Evolutionary conservation across 176 grass and related monocot species (phyloP), one percentile per base, ranked within the genome.

Genomic region (Paspalum vaginatum): DNA sequence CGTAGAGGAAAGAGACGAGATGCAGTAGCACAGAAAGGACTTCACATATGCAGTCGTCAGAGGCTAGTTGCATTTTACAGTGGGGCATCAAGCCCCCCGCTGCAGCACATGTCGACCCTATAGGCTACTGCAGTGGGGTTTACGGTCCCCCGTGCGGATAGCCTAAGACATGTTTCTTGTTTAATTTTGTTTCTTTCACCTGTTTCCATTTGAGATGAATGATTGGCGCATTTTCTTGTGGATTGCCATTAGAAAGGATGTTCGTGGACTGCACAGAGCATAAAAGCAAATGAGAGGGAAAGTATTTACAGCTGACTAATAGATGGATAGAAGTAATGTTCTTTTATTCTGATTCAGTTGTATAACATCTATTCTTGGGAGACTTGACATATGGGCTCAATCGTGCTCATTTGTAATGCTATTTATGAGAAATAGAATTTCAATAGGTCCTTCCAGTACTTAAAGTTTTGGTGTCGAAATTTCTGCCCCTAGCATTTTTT

Each of bases 401-500:
- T 78, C 49, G 44, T 72, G 44, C 7, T 63, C 2, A 57, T 78
- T 2, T 70, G 14, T 61, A 26, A 16, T 61, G 26, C 52, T 60
- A 50, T 85, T 52, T 26, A 20, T 77, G 43, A 20, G 15, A 78
- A 61, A 32, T 12, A n/a, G 49, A 63, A 70, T 13, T 70, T 60
- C 8, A 25, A 22, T 69, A 2, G 1, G 22, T 18, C 5, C 11
- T 18, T 16, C 9, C 24, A 76, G 11, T 12, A 83, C 17, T 7
- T 12, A 15, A 70, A 9, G 14, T 16, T 70, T 40, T 5, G 20
- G 20, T 65, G 15, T 6, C n/a, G 48, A 64, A 82, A 42, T 15
- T 52, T n/a, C 11, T 15, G 20, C 15, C 37, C 10, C 47, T 43
- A n/a, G 37, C 18, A n/a, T 7, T 17, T 17, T 41, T 21, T 64